Evolutionary conservation across 768 basidiomycete species (phyloP), one percentile per base, ranked within the genome.

Genomic region (Lactifluus hygrophoroides): DNA sequence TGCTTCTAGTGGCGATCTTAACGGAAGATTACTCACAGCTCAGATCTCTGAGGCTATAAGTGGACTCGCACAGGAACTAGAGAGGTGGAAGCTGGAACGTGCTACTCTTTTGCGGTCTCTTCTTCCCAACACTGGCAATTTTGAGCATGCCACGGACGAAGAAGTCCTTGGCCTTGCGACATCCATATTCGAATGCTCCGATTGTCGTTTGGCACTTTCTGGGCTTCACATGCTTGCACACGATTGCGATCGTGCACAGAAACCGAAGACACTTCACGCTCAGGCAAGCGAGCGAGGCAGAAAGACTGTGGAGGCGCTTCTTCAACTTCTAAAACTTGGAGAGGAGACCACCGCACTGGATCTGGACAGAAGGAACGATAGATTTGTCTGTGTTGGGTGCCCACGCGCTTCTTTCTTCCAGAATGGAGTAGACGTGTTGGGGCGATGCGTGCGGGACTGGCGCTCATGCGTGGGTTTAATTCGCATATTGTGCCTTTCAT

Each of bases 341-440:
- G 34, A 16, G 13, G 19, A 46, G 9, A 58, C 57, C n/a, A 52
- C 50, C 30, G 35, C 50, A 4, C 43, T 52, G 27, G 57, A 58
- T 1, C 50, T 58, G 8, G 57, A 58, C 57, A 52, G 44, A 30
- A 51, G 57, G 40, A 46, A 58, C 27, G 57, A 58, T n/a, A 58
- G n/a, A 23, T 52, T 58, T 13, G 44, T 47, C 1, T 58, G 57
- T 13, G 46, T 58, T 14, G 16, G 25, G 8, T 58, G 57, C 28
- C 14, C 57, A 1, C 37, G 40, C 9, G 40, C 42, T 43, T 35
- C 44, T 16, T 52, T 42, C 27, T 14, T n/a, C 19, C 35, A 52
- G 44, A 23, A 44, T 28, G 50, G 57, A 38, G n/a, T n/a, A 46
- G 43, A 58, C 19, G 51, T 52, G 27, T 3, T 51, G 2, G 50